Evolutionary conservation across 768 basidiomycete species (phyloP), one percentile per base, ranked within the genome.

Genomic region (Termitomyces sp.): DNA sequence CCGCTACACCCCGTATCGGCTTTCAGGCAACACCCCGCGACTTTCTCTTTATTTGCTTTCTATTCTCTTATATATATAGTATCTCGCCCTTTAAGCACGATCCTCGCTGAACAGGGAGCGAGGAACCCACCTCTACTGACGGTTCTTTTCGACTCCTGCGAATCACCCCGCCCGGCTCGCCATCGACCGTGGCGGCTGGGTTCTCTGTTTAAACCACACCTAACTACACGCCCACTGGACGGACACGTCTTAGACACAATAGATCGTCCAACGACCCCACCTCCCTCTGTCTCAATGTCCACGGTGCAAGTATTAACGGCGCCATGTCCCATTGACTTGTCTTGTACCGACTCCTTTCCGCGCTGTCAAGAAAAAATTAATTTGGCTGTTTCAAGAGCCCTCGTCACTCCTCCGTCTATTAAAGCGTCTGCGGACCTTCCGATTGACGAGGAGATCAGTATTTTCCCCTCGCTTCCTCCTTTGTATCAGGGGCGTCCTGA

Each of bases 51-150:
- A 54, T 51, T 58, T 51, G 30, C 47, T 48, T 58, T 57, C 60
- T 53, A 55, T 53, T 55, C 49, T 63, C 58, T 56, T 56, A 47
- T 47, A 61, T 47, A 61, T 60, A 62, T 53, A 40, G 41, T 49
- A 48, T 52, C 49, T 71, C 70, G 65, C 71, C 75, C 75, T 76
- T 76, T 69, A 75, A 77, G 74, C 75, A 59, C 62, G 74, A 74
- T 82, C 85, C 83, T 87, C 85, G 83, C 84, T 78, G 71, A 67
- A 69, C 71, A 74, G 74, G 78, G 77, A 77, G 88, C 87, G 85
- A 84, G 86, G 85, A 79, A 74, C 75, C 77, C 68, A 58, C 76
- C 57, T 65, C 75, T 76, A 75, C 79, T 87, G 83, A 82, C 73
- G 69, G 71, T 74, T 67, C 68, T 72, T 69, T 64, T 58, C 58